Evolutionary conservation across 371 early-diverging fungal genomes (phyloP), one percentile per base, ranked within the genome.

Genomic region (Nematocida major): DNA sequence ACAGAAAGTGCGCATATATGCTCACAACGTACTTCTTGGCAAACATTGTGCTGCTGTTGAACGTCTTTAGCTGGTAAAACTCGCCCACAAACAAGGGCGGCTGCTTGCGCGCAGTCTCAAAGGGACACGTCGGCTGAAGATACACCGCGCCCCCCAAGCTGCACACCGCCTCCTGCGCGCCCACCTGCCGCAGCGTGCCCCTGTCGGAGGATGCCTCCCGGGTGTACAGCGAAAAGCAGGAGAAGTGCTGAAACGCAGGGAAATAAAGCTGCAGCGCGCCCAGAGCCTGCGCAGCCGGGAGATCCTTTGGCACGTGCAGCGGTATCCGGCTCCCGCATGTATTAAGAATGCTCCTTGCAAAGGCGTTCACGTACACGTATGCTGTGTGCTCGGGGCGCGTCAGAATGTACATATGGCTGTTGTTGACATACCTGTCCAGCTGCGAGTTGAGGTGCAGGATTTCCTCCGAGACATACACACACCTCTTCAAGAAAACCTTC

Each of bases 101-200:
- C 24, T 30, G 9, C 20, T 20, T 0, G 0, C 36, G 34, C 4
- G 59, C 40, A 24, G 63, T 13, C 1, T n/a, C 30, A 34, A 73
- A 63, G n/a, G 76, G 76, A 32, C 53, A 18, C 0, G 3, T 9
- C 36, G 76, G 62, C 54, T 73, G 76, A 9, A 73, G 62, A 18
- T 61, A 34, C 18, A 62, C 1, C n/a, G 32, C 45, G 22, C 65
- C 30, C 32, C 26, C 39, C 4, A 40, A 1, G 13, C 30, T 34
- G 11, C 22, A 26, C 11, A 43, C 32, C 20, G 5, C 26, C 24
- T 47, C 38, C 4, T 40, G 9, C 34, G 20, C 18, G 20, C 43
- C 24, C 38, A 32, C 39, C 49, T 49, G 4, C 30, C 15, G 18
- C 5, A 73, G 43, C 39, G 49, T 39, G 38, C 7, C n/a, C 13